Base-by-base conservation (phyloP, 108 stramenopile genomes). In the Pseudonitzschia pungens region DNA sequence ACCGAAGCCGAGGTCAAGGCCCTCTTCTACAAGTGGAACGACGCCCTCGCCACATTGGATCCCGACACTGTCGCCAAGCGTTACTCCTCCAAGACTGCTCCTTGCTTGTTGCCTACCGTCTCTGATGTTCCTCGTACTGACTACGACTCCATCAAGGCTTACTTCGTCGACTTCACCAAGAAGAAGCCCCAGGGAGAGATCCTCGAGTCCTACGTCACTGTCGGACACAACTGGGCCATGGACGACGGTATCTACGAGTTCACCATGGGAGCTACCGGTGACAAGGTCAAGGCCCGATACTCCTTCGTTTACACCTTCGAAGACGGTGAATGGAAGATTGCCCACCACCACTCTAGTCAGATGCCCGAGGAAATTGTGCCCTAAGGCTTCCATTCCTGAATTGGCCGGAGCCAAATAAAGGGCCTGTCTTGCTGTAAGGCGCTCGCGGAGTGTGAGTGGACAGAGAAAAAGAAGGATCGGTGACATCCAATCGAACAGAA, bases 171-270 rank as follows among this genome's bases (percentile, higher is more conserved):
- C 44, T 87, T 87, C 54, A 70, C 71, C 44, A 52, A 76, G 79
- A 74, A 84, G 76, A 84, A 87, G 71, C 86, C 83, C 6, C 83
- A 84, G 65, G 86, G 86, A 41, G 66, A 57, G 33, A 87, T 87
- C 62, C 21, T 84, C 18, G 86, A 87, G 33, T 75, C 77, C 58
- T 53, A 79, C 59, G 81, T 84, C 18, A 79, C 74, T 26, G 73
- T 65, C 20, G 86, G 86, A 29, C 64, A 74, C 20, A 75, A 84
- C 65, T 86, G 86, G 86, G 81, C 81, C 52, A 73, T 81, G 59
- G 86, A 86, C 73, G 81, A 68, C 50, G 83, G 86, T 50, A 87
- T 87, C 70, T 87, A 84, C 33, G 81, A 84, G 60, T 84, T 84
- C 78, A 81, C 75, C 21, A 72, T 84, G 70, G 81, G 84, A 43